phyloP scores from a whole-genome alignment of 331 rosid genomes.

The Stylosanthes scabra region DNA sequence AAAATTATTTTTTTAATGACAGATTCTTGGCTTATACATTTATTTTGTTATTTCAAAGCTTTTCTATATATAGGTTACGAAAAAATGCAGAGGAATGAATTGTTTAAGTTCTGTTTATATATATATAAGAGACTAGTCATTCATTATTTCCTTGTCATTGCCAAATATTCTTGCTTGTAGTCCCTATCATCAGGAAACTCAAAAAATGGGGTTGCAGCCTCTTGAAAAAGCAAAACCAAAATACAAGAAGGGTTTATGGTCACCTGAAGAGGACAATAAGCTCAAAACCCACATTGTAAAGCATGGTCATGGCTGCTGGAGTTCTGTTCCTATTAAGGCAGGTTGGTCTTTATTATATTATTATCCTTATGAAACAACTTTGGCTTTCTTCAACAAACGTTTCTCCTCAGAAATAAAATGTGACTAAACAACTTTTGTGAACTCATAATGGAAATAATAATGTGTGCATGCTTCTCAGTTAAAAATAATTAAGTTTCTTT shows the following conservation, averaged over 20 bases:
- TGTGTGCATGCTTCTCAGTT: no score
- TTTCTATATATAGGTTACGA: no score
- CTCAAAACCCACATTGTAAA: constrained; percentile 71
- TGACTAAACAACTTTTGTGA: no score
- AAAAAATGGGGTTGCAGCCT: constrained; percentile 67
- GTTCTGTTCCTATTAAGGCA: constrained; percentile 82
- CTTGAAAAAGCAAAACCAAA: constrained; percentile 60
- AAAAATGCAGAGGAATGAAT: constrained; percentile 32
- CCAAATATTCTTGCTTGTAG: constrained; percentile 32
- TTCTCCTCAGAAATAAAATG: neutral
- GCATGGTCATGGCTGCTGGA: constrained; percentile 92
- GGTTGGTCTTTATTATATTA: constrained; percentile 54
- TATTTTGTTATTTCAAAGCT: constrained; percentile 35
- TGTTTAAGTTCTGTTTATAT: constrained; percentile 43
- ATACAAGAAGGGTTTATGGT: constrained; percentile 91
- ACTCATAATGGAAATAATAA: no score
- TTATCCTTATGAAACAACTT: constrained; percentile 25
- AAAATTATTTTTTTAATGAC: neutral
- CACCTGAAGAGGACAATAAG: constrained; percentile 95
- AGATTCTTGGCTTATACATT: constrained; percentile 28
- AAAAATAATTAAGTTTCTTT: no score
- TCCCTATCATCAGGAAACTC: constrained; percentile 19
- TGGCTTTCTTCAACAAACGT: neutral
- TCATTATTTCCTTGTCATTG: constrained; percentile 40
- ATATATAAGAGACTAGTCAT: constrained; percentile 40